Percentiles rank a stretch among this genome's conserved stretches.
Evolutionary conservation across 345 rosid genomes (phyloP).

Genomic region (Salix udensis): DNA sequence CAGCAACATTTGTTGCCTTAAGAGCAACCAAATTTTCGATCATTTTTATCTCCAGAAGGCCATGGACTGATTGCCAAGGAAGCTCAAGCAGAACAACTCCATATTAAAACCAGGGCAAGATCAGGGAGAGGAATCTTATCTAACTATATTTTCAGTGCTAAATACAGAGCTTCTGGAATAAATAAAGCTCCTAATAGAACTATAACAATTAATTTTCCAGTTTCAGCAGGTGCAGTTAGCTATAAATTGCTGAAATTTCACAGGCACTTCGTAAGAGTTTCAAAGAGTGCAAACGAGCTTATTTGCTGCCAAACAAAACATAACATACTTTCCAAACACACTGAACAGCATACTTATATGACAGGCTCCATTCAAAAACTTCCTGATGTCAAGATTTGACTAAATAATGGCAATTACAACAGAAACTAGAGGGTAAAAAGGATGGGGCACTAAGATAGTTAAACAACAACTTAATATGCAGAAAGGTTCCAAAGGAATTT

Average conservation of each 20-base stretch:
- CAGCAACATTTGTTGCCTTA: too few relatives aligned
- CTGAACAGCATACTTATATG: not conserved
- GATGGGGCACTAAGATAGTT: not conserved
- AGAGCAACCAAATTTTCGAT: too few relatives aligned
- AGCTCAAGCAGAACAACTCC: too few relatives aligned
- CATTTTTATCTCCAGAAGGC: too few relatives aligned
- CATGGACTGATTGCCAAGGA: too few relatives aligned
- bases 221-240: not conserved
- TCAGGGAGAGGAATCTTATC: not conserved
- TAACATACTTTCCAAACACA: not conserved
- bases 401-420: not conserved
- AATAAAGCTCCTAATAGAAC: not conserved
- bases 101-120: too few relatives aligned
- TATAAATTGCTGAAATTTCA: not conserved
- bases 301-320: not conserved
- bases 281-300: not conserved
- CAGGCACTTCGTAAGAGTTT: not conserved
- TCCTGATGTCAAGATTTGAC: not conserved
- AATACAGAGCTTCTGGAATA: not conserved
- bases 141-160: not conserved
- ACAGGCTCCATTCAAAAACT: not conserved
- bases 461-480: not conserved
- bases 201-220: not conserved
- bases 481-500: not conserved
- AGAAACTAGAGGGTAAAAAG: not conserved